Evolutionary conservation across 768 basidiomycete genomes (phyloP), one percentile per base, ranked within the genome.

Genomic region (Chlorophyllum brunneum): DNA sequence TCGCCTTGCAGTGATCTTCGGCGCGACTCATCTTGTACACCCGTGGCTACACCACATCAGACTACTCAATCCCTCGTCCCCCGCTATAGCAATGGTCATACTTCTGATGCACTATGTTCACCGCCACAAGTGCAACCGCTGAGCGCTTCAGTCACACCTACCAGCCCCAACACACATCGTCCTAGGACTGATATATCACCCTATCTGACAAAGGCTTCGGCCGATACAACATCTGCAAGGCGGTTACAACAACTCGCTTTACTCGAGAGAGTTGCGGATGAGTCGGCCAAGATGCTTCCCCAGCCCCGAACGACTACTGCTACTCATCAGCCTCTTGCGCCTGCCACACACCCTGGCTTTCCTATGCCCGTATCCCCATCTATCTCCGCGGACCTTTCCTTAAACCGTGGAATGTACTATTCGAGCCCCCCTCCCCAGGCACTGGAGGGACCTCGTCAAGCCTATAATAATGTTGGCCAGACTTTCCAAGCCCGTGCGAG

Each of bases 181-280:
- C n/a, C 51, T 23, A 46, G 75, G 31, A 77, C 78, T 11, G 85
- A 86, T 60, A 80, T 87, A 50, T 86, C 85, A 5, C 85, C 86
- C 0, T 88, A 88, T 63, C 68, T 88, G 46, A 70, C 80, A 8
- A 77, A 78, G 48, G 68, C 79, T 5, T 65, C 68, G 22, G 83
- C 79, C 55, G 68, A 81, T 8, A 77, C 81, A 6, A 69, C 76
- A 3, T 81, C 82, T 27, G 77, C 82, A 11, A 86, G 82, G 62
- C 79, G 76, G 51, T 65, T 88, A 65, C 82, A 82, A 65, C 88
- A 84, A 58, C 72, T 86, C 22, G 86, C 86, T 2, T 70, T 90
- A 54, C 70, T 88, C 9, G 86, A 90, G 63, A 72, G 79, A 11
- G 81, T 89, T 30, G 86, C 82, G 0, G 81, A 84, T 59, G 87